Evolutionary conservation across 2,329 filamentous ascomycete genomes (phyloP), one percentile per base, ranked within the genome.

Genomic region (Fusarium globosum): DNA sequence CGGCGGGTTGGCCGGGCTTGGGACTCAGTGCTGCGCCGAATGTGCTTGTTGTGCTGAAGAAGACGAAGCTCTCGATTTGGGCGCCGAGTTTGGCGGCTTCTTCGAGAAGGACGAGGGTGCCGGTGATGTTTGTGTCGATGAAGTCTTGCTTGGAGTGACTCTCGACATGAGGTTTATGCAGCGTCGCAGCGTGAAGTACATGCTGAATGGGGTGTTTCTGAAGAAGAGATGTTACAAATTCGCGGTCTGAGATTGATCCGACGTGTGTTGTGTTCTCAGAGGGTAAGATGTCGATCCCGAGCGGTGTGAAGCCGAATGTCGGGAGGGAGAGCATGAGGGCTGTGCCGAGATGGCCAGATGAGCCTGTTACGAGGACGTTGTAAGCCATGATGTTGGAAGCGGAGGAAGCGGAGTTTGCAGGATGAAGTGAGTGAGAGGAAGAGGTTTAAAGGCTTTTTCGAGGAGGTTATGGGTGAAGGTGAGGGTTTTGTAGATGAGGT

Each of bases 91-190:
- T 67, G 23, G 80, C 75, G 2, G 83, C 82, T 35, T 81, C 82
- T 41, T 86, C 83, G 9, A 86, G 82, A 12, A 86, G 80, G 11
- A 79, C 69, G 9, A 84, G 73, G 1, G 85, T 86, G 38, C 85
- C 85, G 4, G 81, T 78, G 67, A 86, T 80, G 78, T 87, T 86
- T 56, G 83, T 84, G 58, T 84, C 78, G 69, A 86, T 62, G 42
- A 87, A 87, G 43, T 83, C 80, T 36, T 80, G 71, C 65, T 84
- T 84, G n/a, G 82, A 74, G 76, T 87, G 85, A 11, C 80, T 84
- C n/a, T 76, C 79, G 11, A 87, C 78, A 68, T 87, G 85, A 1
- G 85, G 85, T 52, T 87, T 86, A 79, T 87, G 85, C 2, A 87
- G 81, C 18, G 85, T 84, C 1, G 85, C 85, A 0, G 83, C 79